Base-by-base conservation (phyloP, 1,284 basidiomycete species). In the Meira miltonrushii region DNA sequence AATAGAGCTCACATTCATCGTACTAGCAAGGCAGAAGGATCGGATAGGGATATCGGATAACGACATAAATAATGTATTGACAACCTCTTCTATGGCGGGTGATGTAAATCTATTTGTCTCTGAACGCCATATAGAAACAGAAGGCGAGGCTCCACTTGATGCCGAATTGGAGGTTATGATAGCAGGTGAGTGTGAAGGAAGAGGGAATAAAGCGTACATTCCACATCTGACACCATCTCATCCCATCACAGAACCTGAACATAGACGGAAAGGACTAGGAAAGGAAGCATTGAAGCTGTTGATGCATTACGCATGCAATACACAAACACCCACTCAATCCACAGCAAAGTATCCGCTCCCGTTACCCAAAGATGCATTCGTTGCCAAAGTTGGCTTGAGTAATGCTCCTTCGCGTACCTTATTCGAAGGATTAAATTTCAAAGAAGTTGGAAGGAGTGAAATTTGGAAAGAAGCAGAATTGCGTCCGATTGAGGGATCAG, bases 31-130 rank as follows among this genome's bases (percentile, higher is more conserved):
- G 2, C 40, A 54, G 3, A 47, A 46, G 6, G 51, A 10, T 8
- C 5, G 33, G 37, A 12, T 50, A 46, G n/a, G 37, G n/a, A 37
- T 38, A 13, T 3, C 19, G 41, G 59, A 44, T 39, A 48, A 28
- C 12, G 37, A 60, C 7, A 0, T 48, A 61, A 46, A 25, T 47
- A 11, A 79, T 80, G 56, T 62, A 11, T 56, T 67, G n/a, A 58
- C 75, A 4, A 81, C 85, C 21, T 83, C 38, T 12, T 54, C 82
- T 10, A 93, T 95, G 92, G 82, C 90, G 13, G 93, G 93, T 37
- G 92, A 96, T 74, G 90, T 93, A 43, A 96, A 96, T 75, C 79
- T 95, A 28, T 95, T 96, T 78, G 80, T 95, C 57, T 62, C 66
- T 11, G 23, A 40, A 8, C 56, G 64, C 17, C 66, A 59, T 23